Percentiles rank a stretch among this genome's conserved stretches.
These are phyloP conservation scores for Spathaspora boniae DNA, from an alignment of 805 yeast species.

Conservation along the genomic window DNA sequence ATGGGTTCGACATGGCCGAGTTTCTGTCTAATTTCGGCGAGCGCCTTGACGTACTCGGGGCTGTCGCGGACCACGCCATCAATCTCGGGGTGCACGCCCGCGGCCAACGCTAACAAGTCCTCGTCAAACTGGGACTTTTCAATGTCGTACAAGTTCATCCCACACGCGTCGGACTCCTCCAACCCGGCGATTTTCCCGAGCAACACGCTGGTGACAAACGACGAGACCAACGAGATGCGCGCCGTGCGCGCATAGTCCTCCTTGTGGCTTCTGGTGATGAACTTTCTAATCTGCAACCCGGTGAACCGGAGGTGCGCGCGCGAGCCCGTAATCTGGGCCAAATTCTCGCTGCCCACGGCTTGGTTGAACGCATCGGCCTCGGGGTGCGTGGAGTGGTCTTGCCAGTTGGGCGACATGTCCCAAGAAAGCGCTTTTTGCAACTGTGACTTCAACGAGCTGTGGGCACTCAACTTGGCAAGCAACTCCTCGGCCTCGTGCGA, in stretches of 20 bases:
- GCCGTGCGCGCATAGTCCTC: conserved; percentile 52
- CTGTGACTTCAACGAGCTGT: conserved; percentile 41
- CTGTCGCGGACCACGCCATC: conserved; percentile 30
- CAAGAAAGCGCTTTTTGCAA: conserved; percentile 55
- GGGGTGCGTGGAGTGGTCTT: conserved; percentile 79
- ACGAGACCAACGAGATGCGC: conserved; percentile 72
- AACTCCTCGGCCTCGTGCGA: conserved; percentile 42
- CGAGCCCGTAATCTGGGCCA: conserved; percentile 77
- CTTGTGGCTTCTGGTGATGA: conserved; percentile 51
- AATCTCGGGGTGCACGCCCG: conserved; percentile 44
- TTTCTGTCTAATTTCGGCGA: conserved; percentile 44
- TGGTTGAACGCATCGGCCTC: conserved; percentile 64
- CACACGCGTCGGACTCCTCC: conserved; percentile 88
- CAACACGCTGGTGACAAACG: conserved; percentile 70
- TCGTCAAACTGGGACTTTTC: conserved; percentile 52
- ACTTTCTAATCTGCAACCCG: conserved; percentile 84
- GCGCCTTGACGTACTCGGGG: conserved; percentile 19
- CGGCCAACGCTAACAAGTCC: conserved; percentile 51
- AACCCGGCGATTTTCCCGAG: conserved; percentile 60
- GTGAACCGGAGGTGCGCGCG: conserved; percentile 87
- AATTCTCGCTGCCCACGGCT: conserved; percentile 49
- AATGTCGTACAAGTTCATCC: conserved; percentile 85
- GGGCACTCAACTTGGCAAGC: conserved; percentile 34
- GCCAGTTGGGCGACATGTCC: conserved; percentile 85
- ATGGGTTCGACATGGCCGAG: conserved; percentile 53